Evolutionary conservation across 768 basidiomycete genomes (phyloP).

Genomic region (Boletus huronensis): DNA sequence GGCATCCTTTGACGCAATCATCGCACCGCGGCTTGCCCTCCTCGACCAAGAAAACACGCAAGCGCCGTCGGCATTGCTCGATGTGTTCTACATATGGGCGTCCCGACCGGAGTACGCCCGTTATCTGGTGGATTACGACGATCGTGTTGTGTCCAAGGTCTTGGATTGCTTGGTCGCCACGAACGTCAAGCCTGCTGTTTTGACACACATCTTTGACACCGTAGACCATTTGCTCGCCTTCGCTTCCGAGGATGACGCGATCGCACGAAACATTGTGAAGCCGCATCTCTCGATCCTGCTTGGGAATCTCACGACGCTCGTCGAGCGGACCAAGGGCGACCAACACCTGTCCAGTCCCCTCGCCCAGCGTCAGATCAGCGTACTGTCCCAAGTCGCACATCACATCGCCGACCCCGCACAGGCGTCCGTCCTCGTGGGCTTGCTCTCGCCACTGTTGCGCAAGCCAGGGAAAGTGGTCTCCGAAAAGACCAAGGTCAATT

Average conservation of each 20-base stretch:
- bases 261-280: constrained; percentile 54
- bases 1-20: constrained; percentile 63
- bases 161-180: constrained; percentile 78
- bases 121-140: constrained; percentile 70
- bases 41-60: constrained; percentile 88
- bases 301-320: constrained; percentile 62
- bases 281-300: constrained; percentile 74
- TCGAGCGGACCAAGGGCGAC: constrained; percentile 56
- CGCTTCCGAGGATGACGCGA: constrained; percentile 46
- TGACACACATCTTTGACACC: constrained; percentile 81
- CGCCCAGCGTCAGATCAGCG: constrained; percentile 75
- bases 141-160: constrained; percentile 65
- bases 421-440: constrained; percentile 63
- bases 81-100: constrained; percentile 81
- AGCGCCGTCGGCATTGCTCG: constrained; percentile 82
- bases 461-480: constrained; percentile 71
- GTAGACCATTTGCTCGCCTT: constrained; percentile 64
- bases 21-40: constrained; percentile 74
- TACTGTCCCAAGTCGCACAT: constrained; percentile 77
- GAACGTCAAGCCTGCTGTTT: constrained; percentile 83
- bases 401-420: constrained; percentile 68
- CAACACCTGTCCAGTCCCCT: constrained; percentile 55
- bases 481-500: constrained; percentile 82
- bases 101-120: constrained; percentile 49
- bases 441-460: constrained; percentile 79